These are phyloP conservation scores for Luffa acutangula DNA, from an alignment of 306 rosid species.

Conservation along the genomic window DNA sequence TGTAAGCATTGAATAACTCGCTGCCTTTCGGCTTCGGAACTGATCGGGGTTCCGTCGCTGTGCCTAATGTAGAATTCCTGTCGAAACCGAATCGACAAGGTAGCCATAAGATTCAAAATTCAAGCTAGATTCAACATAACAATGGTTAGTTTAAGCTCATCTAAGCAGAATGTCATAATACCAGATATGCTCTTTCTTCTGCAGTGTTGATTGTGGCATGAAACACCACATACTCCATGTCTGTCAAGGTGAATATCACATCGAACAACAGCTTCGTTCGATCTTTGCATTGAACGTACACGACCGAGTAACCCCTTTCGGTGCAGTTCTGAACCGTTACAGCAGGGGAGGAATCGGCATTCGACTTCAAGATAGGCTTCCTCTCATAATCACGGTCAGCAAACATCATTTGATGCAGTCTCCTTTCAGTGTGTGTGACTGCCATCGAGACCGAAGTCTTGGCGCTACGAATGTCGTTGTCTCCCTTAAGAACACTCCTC, in stretches of 20 bases:
- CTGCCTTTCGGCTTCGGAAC: conserved; percentile 84
- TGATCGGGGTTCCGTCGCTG: conserved; percentile 86
- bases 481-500: conserved; percentile 78
- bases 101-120: background rate
- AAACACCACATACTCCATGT: conserved; percentile 85
- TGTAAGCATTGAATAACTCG: conserved; percentile 79
- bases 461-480: conserved; percentile 73
- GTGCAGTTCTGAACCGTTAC: conserved; percentile 81
- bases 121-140: background rate
- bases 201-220: conserved; percentile 72
- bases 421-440: conserved; percentile 66
- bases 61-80: conserved; percentile 92
- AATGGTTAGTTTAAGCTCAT: background rate
- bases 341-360: conserved; percentile 25
- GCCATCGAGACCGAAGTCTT: conserved; percentile 62
- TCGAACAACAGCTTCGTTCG: conserved; percentile 70
- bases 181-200: conserved; percentile 53
- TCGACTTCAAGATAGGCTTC: conserved; percentile 44
- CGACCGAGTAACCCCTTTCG: conserved; percentile 75
- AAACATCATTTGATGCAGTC: conserved; percentile 95
- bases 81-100: background rate
- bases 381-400: conserved; percentile 78
- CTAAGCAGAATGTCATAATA: conserved; percentile 12
- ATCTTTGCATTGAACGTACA: conserved; percentile 82
- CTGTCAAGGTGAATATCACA: conserved; percentile 79